phyloP scores from a whole-genome alignment of 352 stramenopile genomes.

The Phytopythium litorale region DNA sequence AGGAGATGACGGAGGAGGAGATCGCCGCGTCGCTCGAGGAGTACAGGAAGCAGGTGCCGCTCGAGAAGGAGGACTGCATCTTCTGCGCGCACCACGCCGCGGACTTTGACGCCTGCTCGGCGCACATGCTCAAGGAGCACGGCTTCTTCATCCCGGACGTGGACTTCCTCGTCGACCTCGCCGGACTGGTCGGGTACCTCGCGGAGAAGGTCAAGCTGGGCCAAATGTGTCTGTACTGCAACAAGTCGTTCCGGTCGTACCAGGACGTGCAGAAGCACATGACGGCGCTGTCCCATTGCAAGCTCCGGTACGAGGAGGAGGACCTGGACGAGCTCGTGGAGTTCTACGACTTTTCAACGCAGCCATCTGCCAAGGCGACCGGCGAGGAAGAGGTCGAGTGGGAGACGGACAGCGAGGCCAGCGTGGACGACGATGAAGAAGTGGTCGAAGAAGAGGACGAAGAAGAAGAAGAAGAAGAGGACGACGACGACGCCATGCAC shows the following conservation, averaged over 20 bases:
- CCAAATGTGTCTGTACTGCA: slow-evolving; percentile 95
- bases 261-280: slow-evolving; percentile 95
- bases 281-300: slow-evolving; percentile 89
- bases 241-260: slow-evolving; percentile 88
- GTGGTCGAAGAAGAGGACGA: slow-evolving; percentile 60
- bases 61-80: slow-evolving; percentile 82
- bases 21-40: slow-evolving; percentile 63
- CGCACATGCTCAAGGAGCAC: slow-evolving; percentile 92
- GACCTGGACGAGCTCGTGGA: slow-evolving; percentile 88
- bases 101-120: slow-evolving; percentile 69
- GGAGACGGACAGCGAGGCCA: slow-evolving; percentile 81
- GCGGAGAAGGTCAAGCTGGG: slow-evolving; percentile 95
- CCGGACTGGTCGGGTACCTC: slow-evolving; percentile 91
- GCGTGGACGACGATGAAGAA: slow-evolving; percentile 70
- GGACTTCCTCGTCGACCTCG: slow-evolving; percentile 89
- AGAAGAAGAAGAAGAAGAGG: slow-evolving; percentile 37
- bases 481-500: slow-evolving; percentile 47
- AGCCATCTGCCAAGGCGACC: slow-evolving; percentile 37
- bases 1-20: slow-evolving; percentile 55
- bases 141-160: slow-evolving; percentile 95
- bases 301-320: slow-evolving; percentile 89
- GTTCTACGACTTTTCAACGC: slow-evolving; percentile 90
- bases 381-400: slow-evolving; percentile 53
- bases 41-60: slow-evolving; percentile 67
- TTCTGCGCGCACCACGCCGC: slow-evolving; percentile 65